Conservation (phyloP, 2,329 filamentous ascomycete genomes). For the Cladorrhinum sp. region DNA sequence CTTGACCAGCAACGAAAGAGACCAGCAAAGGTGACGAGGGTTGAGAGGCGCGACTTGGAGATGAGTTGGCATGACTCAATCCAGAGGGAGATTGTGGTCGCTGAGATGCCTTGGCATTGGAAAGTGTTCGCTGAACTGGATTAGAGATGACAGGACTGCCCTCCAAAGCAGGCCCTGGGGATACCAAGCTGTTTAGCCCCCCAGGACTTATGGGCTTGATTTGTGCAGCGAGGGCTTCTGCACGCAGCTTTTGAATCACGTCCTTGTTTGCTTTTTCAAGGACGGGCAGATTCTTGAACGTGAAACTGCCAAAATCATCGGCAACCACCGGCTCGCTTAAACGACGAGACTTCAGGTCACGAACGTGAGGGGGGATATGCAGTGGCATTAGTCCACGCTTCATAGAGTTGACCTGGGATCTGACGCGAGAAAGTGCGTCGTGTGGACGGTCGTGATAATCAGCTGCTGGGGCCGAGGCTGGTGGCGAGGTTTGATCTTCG, state of each 20-base stretch:
- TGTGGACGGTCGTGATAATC: constrained; percentile 89
- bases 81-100: constrained; percentile 84
- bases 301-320: constrained; percentile 94
- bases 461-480: constrained; percentile 63
- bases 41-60: constrained; percentile 75
- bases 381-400: constrained; percentile 93
- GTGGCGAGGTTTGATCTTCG: constrained; percentile 79
- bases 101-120: constrained; percentile 73
- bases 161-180: constrained; percentile 70
- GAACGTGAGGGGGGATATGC: constrained; percentile 93
- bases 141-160: constrained; percentile 80
- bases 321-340: constrained; percentile 84
- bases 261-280: constrained; percentile 98
- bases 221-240: constrained; percentile 75
- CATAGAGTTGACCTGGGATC: constrained; percentile 79
- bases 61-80: constrained; percentile 75
- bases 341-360: constrained; percentile 81
- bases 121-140: constrained; percentile 77
- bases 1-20: constrained; percentile 85
- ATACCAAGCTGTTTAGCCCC: constrained; percentile 43
- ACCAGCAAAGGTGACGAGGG: constrained; percentile 91
- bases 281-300: constrained; percentile 95
- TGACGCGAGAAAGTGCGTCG: constrained; percentile 86
- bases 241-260: constrained; percentile 91
- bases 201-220: constrained; percentile 52